Conservation (phyloP, 2,329 filamentous ascomycete genomes). For the Rutstroemia sydowiana region DNA sequence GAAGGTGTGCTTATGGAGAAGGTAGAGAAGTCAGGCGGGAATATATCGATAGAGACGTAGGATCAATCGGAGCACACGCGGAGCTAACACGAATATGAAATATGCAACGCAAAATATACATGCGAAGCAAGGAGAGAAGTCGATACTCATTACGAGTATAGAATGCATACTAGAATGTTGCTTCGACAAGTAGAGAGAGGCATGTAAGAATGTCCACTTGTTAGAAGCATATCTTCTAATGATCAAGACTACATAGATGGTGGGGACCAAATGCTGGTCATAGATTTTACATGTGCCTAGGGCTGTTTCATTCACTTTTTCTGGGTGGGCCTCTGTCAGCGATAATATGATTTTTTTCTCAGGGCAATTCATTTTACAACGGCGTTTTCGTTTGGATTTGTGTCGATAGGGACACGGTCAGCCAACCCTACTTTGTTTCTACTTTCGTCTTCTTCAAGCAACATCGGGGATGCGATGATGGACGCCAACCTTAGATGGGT, state of each 20-base stretch:
- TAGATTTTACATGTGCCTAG: background rate
- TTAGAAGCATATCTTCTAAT: background rate
- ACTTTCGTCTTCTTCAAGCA: background rate
- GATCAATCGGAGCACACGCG: background rate
- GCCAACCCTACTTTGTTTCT: background rate
- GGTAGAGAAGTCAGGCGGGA: background rate
- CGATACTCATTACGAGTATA: background rate
- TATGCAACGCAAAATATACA: constrained; percentile 1
- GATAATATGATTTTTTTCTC: background rate
- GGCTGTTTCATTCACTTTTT: background rate
- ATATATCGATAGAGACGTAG: background rate
- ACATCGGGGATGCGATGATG: background rate
- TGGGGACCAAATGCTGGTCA: background rate
- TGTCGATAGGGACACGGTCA: background rate
- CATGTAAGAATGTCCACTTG: background rate
- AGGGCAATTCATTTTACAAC: background rate
- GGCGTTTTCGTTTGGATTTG: background rate
- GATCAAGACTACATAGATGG: constrained; percentile 4
- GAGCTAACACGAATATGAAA: background rate
- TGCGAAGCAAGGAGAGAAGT: background rate
- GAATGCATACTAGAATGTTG: background rate
- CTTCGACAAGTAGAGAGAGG: background rate
- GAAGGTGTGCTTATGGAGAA: background rate
- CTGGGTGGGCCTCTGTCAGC: background rate
- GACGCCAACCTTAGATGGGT: too few species aligned